Base-by-base conservation (phyloP, 805 yeast genomes). In the Candida vartiovaarae region DNA sequence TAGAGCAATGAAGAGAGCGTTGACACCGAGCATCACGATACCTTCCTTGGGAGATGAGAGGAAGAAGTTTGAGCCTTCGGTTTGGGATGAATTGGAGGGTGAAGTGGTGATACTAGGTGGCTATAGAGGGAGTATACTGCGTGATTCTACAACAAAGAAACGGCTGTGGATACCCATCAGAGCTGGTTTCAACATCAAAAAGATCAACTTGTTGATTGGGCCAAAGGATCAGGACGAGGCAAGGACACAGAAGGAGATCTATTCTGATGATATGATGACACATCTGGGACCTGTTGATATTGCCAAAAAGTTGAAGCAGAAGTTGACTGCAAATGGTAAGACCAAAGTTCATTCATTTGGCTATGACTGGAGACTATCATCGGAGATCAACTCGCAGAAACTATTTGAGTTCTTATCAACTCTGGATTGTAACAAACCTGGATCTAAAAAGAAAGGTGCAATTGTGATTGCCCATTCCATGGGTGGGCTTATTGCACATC, bases 401-500 rank as follows among this genome's bases (percentile, higher is more conserved):
- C 65, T 90, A n/a, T 64, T 63, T 31, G 62, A 70, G n/a, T 70
- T 69, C 39, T 60, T 86, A 11, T 53, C 54, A 20, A 56, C 67
- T 5, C 64, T 87, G 27, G 59, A 65, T 23, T 40, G 55, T n/a
- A 69, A 74, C 38, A 59, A 67, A 8, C 55, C 26, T 54, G 56
- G 44, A 55, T 75, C 74, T 0, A 78, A 77, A 15, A 78, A 77
- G n/a, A 74, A 74, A 47, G 88, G 85, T 9, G 73, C 81, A 0
- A 64, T 82, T 26, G 78, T 90, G 1, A 77, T 90, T 41, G 93
- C 93, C 0, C 97, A 90, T 61, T 88, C 96, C 0, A 89, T 90
- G 96, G 97, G 97, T 42, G 97, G 97, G 0, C 59, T 90, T 31
- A 74, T 90, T 6, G 79, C 95, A 0, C 96, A 88, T 57, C 81